These are phyloP conservation scores for Chenopodium quinoa DNA, from an alignment of 148 eudicot species.

Conservation along the genomic window DNA sequence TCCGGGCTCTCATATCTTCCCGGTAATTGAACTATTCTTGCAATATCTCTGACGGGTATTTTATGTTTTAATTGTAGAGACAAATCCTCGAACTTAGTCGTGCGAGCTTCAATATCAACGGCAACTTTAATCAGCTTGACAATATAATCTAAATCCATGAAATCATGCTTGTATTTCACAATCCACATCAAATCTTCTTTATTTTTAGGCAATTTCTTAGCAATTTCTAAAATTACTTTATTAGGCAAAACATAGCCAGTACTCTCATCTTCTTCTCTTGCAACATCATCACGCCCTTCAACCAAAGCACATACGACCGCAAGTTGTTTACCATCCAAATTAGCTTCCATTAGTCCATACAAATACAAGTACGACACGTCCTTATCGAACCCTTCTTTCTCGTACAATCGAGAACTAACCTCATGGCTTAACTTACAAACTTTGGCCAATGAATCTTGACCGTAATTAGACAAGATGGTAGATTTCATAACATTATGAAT, in stretches of 20 bases:
- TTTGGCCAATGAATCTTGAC: neutral
- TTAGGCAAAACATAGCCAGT: slow-evolving; percentile 15
- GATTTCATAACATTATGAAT: neutral
- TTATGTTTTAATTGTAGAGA: neutral
- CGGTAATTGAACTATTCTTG: too few species aligned
- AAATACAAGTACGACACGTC: neutral
- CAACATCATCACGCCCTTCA: slow-evolving; percentile 15
- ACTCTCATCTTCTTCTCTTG: slow-evolving; percentile 24
- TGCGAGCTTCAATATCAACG: neutral
- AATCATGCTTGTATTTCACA: neutral
- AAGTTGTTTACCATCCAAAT: neutral
- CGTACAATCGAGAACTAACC: neutral
- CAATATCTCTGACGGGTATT: neutral
- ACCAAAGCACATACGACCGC: neutral
- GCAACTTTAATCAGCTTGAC: neutral
- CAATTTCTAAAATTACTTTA: slow-evolving; percentile 1
- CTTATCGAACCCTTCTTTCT: neutral
- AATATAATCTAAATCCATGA: neutral
- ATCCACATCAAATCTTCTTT: neutral
- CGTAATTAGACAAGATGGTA: neutral
- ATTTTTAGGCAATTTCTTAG: neutral
- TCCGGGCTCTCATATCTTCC: too few species aligned
- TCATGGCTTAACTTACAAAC: neutral
- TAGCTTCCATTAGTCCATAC: neutral
- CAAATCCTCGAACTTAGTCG: neutral